Evolutionary conservation across 768 basidiomycete species (phyloP).

Genomic region (Auriscalpium microsporum): DNA sequence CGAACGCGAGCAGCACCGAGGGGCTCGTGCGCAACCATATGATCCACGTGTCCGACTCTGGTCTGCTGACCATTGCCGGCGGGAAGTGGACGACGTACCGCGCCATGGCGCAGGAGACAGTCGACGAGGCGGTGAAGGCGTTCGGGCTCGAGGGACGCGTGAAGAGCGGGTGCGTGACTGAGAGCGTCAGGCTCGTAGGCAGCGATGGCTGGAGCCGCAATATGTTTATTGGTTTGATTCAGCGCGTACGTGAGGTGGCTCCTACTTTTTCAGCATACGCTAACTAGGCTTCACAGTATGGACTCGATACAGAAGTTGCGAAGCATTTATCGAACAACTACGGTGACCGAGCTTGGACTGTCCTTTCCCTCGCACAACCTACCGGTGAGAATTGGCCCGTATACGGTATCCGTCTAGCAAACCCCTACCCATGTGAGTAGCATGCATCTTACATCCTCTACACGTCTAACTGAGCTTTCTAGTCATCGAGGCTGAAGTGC

Average conservation of each 20-base stretch:
- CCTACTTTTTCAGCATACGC: neutral
- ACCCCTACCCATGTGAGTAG: constrained; percentile 66
- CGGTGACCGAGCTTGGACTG: constrained; percentile 94
- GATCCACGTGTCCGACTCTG: constrained; percentile 72
- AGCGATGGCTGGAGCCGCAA: constrained; percentile 91
- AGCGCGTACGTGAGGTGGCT: constrained; percentile 49
- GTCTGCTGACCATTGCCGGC: constrained; percentile 89
- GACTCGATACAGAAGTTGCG: constrained; percentile 85
- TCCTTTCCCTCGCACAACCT: constrained; percentile 69
- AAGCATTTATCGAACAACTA: constrained; percentile 91
- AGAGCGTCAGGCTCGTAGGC: constrained; percentile 74
- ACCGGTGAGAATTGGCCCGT: constrained; percentile 82
- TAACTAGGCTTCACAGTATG: constrained; percentile 46
- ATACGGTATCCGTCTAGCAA: constrained; percentile 64
- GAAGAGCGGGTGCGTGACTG: constrained; percentile 66
- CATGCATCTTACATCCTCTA: neutral
- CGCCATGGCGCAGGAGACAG: constrained; percentile 92
- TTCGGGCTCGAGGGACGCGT: constrained; percentile 55
- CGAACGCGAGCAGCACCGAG: constrained; percentile 66
- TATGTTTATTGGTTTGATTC: constrained; percentile 95
- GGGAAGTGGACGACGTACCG: constrained; percentile 99
- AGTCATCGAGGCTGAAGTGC: constrained; percentile 91
- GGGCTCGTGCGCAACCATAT: constrained; percentile 90
- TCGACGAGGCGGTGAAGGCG: constrained; percentile 76
- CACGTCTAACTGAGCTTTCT: neutral